phyloP scores from a whole-genome alignment of 2,329 filamentous ascomycete species.

The Stagonosporopsis tanaceti region DNA sequence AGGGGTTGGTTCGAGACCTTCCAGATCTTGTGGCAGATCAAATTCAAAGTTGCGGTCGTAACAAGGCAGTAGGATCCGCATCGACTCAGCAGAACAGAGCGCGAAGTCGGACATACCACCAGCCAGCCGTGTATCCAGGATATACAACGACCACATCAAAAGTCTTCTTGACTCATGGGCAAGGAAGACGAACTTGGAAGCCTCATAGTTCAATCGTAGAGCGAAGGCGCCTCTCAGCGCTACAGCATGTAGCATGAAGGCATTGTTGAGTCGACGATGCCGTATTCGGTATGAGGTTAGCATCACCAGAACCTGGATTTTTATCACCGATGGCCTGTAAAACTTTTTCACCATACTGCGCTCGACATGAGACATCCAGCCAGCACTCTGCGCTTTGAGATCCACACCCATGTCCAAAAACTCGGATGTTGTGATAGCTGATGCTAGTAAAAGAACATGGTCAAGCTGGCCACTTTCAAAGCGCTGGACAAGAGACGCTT shows the following conservation, averaged over 20 bases:
- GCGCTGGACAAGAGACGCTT: not conserved
- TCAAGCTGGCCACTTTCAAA: not conserved
- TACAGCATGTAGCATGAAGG: not conserved
- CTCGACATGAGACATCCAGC: not conserved
- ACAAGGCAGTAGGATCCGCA: not conserved
- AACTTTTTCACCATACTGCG: not conserved
- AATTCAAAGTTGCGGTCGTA: not conserved
- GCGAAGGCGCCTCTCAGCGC: not conserved
- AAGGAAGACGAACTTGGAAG: not conserved
- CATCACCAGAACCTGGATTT: not conserved
- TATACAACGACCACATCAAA: slow-evolving; percentile 1
- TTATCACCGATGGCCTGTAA: not conserved
- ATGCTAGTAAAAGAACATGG: not conserved
- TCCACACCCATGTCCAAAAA: not conserved
- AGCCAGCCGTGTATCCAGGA: not conserved
- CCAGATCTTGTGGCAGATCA: not conserved
- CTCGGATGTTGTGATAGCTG: not conserved
- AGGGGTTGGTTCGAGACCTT: not conserved
- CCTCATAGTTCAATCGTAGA: not conserved
- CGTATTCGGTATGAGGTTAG: not conserved
- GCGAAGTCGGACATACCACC: not conserved
- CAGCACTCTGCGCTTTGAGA: not conserved
- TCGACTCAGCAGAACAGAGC: not conserved
- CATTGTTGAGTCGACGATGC: not conserved
- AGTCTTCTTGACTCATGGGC: not conserved